A percentile compares a stretch with the other conserved stretches of the same genome.
These are phyloP conservation scores for Neopestalotiopsis rosae DNA, from an alignment of 2,329 filamentous ascomycete species.

Conservation along the genomic window DNA sequence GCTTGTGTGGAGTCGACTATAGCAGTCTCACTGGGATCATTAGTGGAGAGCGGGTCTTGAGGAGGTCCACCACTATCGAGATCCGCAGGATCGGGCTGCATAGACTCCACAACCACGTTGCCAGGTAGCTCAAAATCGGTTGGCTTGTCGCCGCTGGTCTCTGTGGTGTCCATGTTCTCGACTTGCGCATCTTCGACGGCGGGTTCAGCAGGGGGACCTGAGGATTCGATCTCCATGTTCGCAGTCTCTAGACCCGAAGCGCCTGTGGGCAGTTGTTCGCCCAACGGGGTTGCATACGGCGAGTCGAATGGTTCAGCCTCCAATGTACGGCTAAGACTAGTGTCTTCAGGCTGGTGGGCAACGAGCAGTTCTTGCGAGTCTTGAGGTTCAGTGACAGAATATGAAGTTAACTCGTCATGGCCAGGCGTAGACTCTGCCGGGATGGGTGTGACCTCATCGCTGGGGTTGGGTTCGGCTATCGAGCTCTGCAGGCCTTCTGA, in stretches of 20 bases:
- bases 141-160: slow-evolving; percentile 23
- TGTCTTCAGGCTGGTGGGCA: background rate
- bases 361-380: background rate
- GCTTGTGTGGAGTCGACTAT: slow-evolving; percentile 26
- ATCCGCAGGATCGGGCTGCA: slow-evolving; percentile 30
- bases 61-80: slow-evolving; percentile 26
- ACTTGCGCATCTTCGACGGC: slow-evolving; percentile 5
- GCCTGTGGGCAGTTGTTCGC: slow-evolving; percentile 19
- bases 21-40: slow-evolving; percentile 21
- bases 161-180: slow-evolving; percentile 18
- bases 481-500: background rate
- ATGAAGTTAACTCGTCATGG: background rate
- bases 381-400: background rate
- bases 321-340: background rate
- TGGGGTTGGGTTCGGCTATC: background rate
- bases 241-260: slow-evolving; percentile 9
- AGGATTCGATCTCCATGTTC: background rate
- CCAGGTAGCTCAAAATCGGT: slow-evolving; percentile 18
- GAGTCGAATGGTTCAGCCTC: slow-evolving; percentile 11
- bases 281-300: slow-evolving; percentile 15
- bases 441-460: background rate
- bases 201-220: background rate
- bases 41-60: slow-evolving; percentile 23
- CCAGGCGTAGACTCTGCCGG: background rate
- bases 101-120: slow-evolving; percentile 26